These are phyloP conservation scores for Globisporangium mamillatum DNA, from an alignment of 352 stramenopile species.

Conservation along the genomic window DNA sequence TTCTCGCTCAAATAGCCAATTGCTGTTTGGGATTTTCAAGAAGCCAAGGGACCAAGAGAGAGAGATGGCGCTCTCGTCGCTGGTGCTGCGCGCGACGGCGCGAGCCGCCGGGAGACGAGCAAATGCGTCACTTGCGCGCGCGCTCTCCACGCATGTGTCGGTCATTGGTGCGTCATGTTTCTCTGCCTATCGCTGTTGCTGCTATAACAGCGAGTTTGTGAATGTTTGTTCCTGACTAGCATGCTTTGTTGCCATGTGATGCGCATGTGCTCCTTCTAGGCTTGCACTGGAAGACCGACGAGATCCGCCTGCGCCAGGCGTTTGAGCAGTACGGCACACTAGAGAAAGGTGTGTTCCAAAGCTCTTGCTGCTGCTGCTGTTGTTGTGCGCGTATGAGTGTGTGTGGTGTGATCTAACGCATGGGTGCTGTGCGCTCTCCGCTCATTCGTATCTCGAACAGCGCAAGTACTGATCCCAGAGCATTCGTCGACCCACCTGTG, in stretches of 20 bases:
- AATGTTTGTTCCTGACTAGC: constrained; percentile 1
- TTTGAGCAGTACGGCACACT: constrained; percentile 56
- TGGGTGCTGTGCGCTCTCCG: not conserved
- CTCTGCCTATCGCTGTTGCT: not conserved
- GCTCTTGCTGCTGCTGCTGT: not conserved
- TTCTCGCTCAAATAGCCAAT: no score
- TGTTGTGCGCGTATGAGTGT: not conserved
- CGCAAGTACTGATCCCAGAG: constrained; percentile 46
- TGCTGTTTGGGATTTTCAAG: not conserved
- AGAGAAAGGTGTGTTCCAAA: constrained; percentile 33
- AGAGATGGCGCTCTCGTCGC: not conserved
- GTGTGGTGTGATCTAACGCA: not conserved
- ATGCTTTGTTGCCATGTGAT: not conserved
- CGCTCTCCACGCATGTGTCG: constrained; percentile 49
- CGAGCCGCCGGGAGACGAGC: not conserved
- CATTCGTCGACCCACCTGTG: constrained; percentile 65
- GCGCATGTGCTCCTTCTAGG: constrained; percentile 23
- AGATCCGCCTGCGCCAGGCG: constrained; percentile 56
- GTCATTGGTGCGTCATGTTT: constrained; percentile 40
- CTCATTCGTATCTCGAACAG: constrained; percentile 7
- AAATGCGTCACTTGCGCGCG: not conserved
- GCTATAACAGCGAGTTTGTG: constrained; percentile 6
- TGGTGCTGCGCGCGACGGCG: not conserved
- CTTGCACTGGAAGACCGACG: constrained; percentile 82
- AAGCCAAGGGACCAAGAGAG: not conserved